phyloP scores from a whole-genome alignment of 2,329 filamentous ascomycete genomes.

The Penicillium fuscoglaucum region DNA sequence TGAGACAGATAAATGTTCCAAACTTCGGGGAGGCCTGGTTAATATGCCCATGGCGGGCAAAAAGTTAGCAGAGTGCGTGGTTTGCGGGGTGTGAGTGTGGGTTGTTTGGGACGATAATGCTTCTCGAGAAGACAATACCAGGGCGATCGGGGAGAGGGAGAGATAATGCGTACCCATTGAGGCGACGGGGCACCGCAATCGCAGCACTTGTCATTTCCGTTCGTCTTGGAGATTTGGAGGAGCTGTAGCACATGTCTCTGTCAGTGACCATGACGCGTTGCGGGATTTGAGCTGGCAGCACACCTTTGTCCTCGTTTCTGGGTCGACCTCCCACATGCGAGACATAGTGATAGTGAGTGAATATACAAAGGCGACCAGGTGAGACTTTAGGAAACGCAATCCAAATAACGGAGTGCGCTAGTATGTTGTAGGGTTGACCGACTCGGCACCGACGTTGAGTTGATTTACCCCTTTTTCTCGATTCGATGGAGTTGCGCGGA shows the following conservation, averaged over 20 bases:
- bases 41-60: neutral
- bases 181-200: conserved; percentile 94
- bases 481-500: neutral
- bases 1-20: conserved; percentile 97
- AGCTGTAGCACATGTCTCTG: conserved; percentile 57
- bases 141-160: neutral
- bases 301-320: conserved; percentile 94
- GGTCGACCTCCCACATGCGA: conserved; percentile 99
- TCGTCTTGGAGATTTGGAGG: conserved; percentile 84
- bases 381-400: neutral
- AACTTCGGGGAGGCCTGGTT: conserved; percentile 80
- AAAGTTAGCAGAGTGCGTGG: conserved; percentile 3
- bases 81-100: neutral
- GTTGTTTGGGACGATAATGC: neutral
- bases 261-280: conserved; percentile 12
- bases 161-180: conserved; percentile 74
- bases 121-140: neutral
- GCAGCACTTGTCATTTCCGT: conserved; percentile 86
- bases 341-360: conserved; percentile 41
- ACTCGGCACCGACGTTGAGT: neutral
- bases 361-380: conserved; percentile 8
- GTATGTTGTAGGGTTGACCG: conserved; percentile 4
- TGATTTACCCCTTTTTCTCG: conserved; percentile 2
- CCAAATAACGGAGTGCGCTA: conserved; percentile 14
- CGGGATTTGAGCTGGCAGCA: conserved; percentile 1